Percentiles rank a stretch among this genome's conserved stretches.
Evolutionary conservation across 495 filamentous ascomycete genomes (phyloP).

Genomic region (Penicillium coffeae): DNA sequence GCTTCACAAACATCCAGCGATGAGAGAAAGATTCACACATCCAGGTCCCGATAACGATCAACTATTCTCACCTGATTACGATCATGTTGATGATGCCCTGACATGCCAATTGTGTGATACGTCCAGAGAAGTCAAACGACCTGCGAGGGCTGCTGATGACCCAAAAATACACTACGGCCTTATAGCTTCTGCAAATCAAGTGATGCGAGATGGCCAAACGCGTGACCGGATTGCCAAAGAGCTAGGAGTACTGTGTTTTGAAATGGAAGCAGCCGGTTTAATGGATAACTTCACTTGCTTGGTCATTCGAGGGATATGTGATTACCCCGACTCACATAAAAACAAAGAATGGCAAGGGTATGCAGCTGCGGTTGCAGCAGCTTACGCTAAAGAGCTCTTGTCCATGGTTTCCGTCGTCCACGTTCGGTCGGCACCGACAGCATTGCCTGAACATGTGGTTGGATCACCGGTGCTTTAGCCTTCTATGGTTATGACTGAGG

Average conservation of each 20-base stretch:
- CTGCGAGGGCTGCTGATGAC: conserved; percentile 10
- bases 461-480: too few relatives aligned
- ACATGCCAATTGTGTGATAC: conserved; percentile 19
- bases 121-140: conserved; percentile 9
- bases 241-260: conserved; percentile 26
- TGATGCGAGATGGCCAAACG: conserved; percentile 16
- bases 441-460: too few relatives aligned
- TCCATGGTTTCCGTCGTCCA: conserved; percentile 6
- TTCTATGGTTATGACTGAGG: too few relatives aligned
- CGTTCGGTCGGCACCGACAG: too few relatives aligned
- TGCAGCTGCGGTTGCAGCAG: conserved; percentile 34
- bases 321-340: conserved; percentile 44
- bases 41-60: conserved; percentile 21
- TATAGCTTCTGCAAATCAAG: conserved; percentile 25
- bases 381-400: conserved; percentile 32
- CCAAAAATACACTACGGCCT: conserved; percentile 25
- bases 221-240: conserved; percentile 18
- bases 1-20: too few relatives aligned
- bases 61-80: conserved; percentile 26
- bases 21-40: conserved; percentile 5
- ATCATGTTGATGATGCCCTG: conserved; percentile 15
- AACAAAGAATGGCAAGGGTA: conserved; percentile 39
- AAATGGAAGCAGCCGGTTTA: conserved; percentile 46
- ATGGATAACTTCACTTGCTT: conserved; percentile 36
- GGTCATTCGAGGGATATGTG: conserved; percentile 38